phyloP scores from a whole-genome alignment of 768 basidiomycete genomes.

The Rhodotorula sphaerocarpa region DNA sequence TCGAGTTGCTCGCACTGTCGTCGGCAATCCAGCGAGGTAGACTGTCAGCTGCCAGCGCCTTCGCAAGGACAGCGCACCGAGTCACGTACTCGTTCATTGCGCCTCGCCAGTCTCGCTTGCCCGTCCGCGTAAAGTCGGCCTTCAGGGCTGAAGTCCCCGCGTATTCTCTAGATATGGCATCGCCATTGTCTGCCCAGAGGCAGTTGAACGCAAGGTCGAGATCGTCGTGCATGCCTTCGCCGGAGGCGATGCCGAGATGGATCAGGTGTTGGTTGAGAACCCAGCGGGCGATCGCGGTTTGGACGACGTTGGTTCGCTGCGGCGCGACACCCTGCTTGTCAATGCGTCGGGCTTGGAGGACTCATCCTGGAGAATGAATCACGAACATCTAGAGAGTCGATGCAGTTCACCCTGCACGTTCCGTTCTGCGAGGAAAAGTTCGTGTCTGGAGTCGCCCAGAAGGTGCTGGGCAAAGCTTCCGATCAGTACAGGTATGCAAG shows the following conservation, averaged over 20 bases:
- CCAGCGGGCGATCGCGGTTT: constrained; percentile 78
- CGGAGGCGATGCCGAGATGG: constrained; percentile 49
- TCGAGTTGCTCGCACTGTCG: constrained; percentile 84
- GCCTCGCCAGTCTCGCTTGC: constrained; percentile 85
- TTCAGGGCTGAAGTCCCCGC: constrained; percentile 95
- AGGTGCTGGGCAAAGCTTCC: no score
- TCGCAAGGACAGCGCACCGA: not conserved
- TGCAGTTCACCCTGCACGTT: constrained; percentile 33
- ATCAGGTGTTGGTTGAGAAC: constrained; percentile 52
- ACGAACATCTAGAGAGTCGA: constrained; percentile 38
- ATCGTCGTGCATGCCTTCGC: constrained; percentile 55
- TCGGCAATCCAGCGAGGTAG: no score
- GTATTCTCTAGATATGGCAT: constrained; percentile 66
- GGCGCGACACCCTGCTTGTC: no score
- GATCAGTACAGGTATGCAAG: not conserved
- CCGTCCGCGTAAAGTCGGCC: constrained; percentile 62
- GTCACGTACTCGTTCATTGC: constrained; percentile 50
- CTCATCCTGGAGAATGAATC: not conserved
- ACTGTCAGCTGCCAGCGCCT: no score
- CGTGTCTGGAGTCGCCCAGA: constrained; percentile 31
- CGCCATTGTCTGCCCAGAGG: constrained; percentile 99
- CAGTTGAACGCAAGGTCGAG: constrained; percentile 72
- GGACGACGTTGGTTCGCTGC: constrained; percentile 38
- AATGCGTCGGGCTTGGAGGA: no score
- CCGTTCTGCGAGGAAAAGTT: constrained; percentile 32